A percentile compares a stretch with the other conserved stretches of the same genome.
Conservation (phyloP, 1,284 basidiomycete species). For the Schizopora paradoxa region DNA sequence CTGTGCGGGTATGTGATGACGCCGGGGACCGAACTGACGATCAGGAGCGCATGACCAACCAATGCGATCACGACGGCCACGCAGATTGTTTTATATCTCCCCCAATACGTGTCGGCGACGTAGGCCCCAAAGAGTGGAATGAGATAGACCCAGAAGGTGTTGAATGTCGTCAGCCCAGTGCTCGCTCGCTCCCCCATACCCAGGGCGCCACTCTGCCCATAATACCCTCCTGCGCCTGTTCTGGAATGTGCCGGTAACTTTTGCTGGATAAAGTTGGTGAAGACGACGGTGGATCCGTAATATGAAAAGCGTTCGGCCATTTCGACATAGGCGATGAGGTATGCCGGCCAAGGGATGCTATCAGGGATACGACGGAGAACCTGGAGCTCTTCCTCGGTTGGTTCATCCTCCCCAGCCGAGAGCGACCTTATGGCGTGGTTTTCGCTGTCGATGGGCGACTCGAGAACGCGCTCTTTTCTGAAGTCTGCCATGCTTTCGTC, state of each 20-base stretch:
- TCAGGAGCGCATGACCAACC: slow-evolving; percentile 69
- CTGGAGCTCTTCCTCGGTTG: slow-evolving; percentile 61
- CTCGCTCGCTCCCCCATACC: slow-evolving; percentile 60
- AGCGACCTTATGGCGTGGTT: slow-evolving; percentile 21
- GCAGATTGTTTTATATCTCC: slow-evolving; percentile 70
- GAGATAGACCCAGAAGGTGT: slow-evolving; percentile 58
- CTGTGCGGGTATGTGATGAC: slow-evolving; percentile 55
- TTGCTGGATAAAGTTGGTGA: slow-evolving; percentile 71
- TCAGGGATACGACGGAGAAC: slow-evolving; percentile 63
- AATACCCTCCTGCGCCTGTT: slow-evolving; percentile 56
- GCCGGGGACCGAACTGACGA: slow-evolving; percentile 65
- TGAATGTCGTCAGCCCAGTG: slow-evolving; percentile 64
- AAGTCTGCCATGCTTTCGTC: too few species aligned
- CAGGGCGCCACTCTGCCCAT: slow-evolving; percentile 60
- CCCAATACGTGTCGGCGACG: slow-evolving; percentile 70
- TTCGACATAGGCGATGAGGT: slow-evolving; percentile 65
- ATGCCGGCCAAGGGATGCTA: slow-evolving; percentile 58
- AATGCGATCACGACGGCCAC: slow-evolving; percentile 50
- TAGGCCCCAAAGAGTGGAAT: slow-evolving; percentile 64
- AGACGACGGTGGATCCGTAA: slow-evolving; percentile 63
- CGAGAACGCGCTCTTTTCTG: too few species aligned
- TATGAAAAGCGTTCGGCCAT: slow-evolving; percentile 74
- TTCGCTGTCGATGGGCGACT: too few species aligned
- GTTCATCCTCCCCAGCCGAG: slow-evolving; percentile 48
- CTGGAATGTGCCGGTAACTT: slow-evolving; percentile 59